These are phyloP conservation scores for Phlyctochytrium bullatum DNA, from an alignment of 192 early-diverging fungal genomes.

Conservation along the genomic window DNA sequence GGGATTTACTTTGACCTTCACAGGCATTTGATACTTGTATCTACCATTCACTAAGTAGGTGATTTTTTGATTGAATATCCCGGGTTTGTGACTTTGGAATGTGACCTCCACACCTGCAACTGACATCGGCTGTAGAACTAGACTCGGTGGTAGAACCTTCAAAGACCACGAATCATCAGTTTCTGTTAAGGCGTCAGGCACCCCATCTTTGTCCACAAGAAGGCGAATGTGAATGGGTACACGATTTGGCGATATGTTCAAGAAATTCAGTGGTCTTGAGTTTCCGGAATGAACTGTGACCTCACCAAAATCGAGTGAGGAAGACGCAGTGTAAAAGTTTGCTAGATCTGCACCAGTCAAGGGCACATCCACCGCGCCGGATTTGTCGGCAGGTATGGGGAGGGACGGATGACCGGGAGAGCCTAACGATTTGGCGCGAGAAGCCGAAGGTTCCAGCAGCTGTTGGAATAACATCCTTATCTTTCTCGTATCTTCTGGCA, in stretches of 20 bases:
- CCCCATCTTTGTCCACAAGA: background rate
- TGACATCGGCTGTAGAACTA: conserved; percentile 31
- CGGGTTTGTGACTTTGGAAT: conserved; percentile 23
- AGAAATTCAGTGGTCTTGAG: conserved; percentile 36
- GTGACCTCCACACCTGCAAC: conserved; percentile 35
- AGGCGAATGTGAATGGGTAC: conserved; percentile 37
- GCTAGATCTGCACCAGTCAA: conserved; percentile 36
- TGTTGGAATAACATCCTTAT: conserved; percentile 23
- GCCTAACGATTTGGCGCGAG: background rate
- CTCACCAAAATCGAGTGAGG: conserved; percentile 36
- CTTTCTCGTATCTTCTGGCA: conserved; percentile 16
- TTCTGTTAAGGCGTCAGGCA: background rate
- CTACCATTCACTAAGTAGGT: conserved; percentile 51
- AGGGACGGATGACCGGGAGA: background rate
- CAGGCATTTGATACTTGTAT: conserved; percentile 45
- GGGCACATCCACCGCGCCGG: conserved; percentile 13
- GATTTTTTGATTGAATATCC: conserved; percentile 25
- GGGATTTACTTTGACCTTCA: conserved; percentile 30
- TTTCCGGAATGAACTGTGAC: conserved; percentile 44
- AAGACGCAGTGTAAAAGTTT: conserved; percentile 32
- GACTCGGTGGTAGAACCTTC: conserved; percentile 17
- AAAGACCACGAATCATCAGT: background rate
- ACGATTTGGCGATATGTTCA: conserved; percentile 35
- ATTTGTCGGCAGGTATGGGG: conserved; percentile 7
- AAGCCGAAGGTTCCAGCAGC: conserved; percentile 9